Evolutionary conservation across 1,139 yeast genomes (phyloP).

Genomic region (Nakaseomyces bracarensis): DNA sequence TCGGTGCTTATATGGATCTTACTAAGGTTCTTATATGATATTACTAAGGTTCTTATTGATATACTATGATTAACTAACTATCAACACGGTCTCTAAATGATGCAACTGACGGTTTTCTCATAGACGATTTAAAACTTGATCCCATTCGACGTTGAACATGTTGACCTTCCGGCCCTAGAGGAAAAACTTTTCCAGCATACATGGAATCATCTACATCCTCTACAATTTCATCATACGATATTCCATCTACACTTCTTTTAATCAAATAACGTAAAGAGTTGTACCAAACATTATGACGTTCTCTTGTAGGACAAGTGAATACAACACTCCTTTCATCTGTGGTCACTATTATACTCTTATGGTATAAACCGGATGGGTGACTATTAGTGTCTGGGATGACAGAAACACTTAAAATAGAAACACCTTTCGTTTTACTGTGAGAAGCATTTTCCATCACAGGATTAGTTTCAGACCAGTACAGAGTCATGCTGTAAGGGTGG

Average conservation of each 20-base stretch:
- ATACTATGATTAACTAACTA: neutral
- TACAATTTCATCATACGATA: constrained; percentile 38
- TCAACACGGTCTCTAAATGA: constrained; percentile 2
- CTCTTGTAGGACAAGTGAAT: constrained; percentile 80
- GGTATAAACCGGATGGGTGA: constrained; percentile 80
- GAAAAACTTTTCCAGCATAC: constrained; percentile 23
- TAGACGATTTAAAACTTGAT: neutral
- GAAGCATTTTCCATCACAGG: constrained; percentile 66
- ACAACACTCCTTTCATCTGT: constrained; percentile 63
- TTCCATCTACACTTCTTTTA: constrained; percentile 57
- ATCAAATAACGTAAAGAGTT: constrained; percentile 73
- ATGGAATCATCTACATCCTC: constrained; percentile 19
- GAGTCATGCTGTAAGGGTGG: constrained; percentile 84
- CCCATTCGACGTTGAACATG: constrained; percentile 4
- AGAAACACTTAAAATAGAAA: constrained; percentile 72
- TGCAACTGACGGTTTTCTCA: neutral
- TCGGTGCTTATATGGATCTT: too few relatives aligned
- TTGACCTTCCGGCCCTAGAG: constrained; percentile 7
- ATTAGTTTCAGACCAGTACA: constrained; percentile 81
- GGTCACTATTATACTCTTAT: constrained; percentile 71
- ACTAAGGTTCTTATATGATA: too few relatives aligned
- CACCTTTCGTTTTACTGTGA: constrained; percentile 61
- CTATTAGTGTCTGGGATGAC: constrained; percentile 82
- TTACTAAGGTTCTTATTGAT: too few relatives aligned
- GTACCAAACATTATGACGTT: constrained; percentile 87